Evolutionary conservation across 2,329 filamentous ascomycete species (phyloP), one percentile per base, ranked within the genome.

Genomic region (Biscogniauxia mediterranea): DNA sequence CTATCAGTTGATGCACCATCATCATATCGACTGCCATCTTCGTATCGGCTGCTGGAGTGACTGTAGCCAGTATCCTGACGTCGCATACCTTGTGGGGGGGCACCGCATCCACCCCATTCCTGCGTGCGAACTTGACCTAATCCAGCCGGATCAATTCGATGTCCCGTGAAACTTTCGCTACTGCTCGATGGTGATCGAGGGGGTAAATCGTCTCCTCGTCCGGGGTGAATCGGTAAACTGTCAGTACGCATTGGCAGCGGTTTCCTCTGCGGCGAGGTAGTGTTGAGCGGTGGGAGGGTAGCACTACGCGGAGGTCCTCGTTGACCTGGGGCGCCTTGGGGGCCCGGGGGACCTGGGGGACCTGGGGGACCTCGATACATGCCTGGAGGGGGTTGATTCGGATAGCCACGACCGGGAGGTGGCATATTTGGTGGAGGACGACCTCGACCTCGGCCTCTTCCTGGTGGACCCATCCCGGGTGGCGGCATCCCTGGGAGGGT

Each of bases 1-100:
- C 89, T 89, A 13, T 81, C 80, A 5, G 85, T 84, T 7, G 88
- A 89, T 54, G 85, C 86, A 38, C 83, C 81, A 63, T 91, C 88
- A 61, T 90, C 89, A 61, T 85, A 79, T 58, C 78, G 62, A 57
- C 75, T 81, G 61, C 78, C 80, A 61, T 90, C 88, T 60, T 90
- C 56, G 60, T 84, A 79, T 58, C 78, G 63, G 60, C 75, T 81
- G 61, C 80, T 83, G 17, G 66, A 60, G 13, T 69, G 68, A 59
- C 76, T 78, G 11, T 58, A 60, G 61, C 74, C 73, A 1, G 77
- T 78, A 56, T 75, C 71, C 28, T 77, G 75, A 21, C 79, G 78
- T 26, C 59, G 64, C 42, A 64, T 26, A 6, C 51, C 61, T 20
- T 61, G 23, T 19, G 62, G 61, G 28, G 67, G 68, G 55, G 64